These are phyloP conservation scores for Loxodes magnus DNA, from an alignment of 73 alveolate genomes.

Conservation along the genomic window DNA sequence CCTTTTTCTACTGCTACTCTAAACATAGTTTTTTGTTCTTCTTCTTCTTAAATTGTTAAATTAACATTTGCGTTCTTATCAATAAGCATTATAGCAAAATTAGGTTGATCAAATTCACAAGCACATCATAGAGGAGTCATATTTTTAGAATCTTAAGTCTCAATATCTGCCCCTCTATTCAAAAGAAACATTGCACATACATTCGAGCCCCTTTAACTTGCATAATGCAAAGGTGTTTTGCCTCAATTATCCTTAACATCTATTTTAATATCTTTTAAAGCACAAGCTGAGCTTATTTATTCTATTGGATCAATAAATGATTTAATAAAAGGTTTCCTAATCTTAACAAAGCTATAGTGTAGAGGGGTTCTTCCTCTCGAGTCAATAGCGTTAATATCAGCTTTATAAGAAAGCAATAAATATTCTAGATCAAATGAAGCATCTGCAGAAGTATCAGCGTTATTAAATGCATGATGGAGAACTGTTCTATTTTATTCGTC, in stretches of 20 bases:
- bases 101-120: slow-evolving; percentile 5
- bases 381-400: slow-evolving; percentile 38
- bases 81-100: slow-evolving; percentile 34
- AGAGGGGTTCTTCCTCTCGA: slow-evolving; percentile 45
- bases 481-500: slow-evolving; percentile 26
- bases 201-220: slow-evolving; percentile 49
- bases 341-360: slow-evolving; percentile 55
- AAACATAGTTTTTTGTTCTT: slow-evolving; percentile 24
- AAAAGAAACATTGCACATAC: slow-evolving; percentile 19
- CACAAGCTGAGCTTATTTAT: slow-evolving; percentile 35
- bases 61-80: slow-evolving; percentile 23
- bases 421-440: slow-evolving; percentile 38
- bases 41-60: no score
- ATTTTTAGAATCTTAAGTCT: slow-evolving; percentile 12
- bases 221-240: slow-evolving; percentile 61
- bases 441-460: slow-evolving; percentile 27
- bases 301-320: slow-evolving; percentile 59
- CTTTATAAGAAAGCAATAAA: slow-evolving; percentile 23
- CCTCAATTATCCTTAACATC: slow-evolving; percentile 41
- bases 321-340: slow-evolving; percentile 14
- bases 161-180: slow-evolving; percentile 23
- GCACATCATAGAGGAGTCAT: slow-evolving; percentile 9
- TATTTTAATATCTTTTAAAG: slow-evolving; percentile 16
- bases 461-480: slow-evolving; percentile 29
- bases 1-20: slow-evolving; percentile 40